A percentile compares a stretch with the other conserved stretches of the same genome.
Conservation (phyloP, 2,329 filamentous ascomycete species). For the Hypoxylon sp. region DNA sequence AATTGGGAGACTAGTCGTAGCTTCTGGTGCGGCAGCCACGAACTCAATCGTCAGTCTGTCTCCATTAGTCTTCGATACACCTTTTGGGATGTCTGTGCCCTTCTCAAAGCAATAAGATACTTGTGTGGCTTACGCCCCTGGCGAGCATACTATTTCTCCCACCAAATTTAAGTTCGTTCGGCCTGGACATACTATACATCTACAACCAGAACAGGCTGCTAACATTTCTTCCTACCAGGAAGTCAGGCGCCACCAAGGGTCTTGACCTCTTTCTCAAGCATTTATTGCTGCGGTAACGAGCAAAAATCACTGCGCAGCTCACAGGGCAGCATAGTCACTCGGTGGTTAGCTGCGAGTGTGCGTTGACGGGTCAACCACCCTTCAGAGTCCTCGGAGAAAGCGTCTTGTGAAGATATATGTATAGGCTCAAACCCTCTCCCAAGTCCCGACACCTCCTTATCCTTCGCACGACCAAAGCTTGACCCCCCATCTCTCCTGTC, state of each 20-base stretch:
- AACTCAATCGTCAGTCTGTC: constrained; percentile 28
- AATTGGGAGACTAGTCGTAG: constrained; percentile 7
- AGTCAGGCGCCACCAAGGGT: constrained; percentile 9
- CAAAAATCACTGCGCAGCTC: background rate
- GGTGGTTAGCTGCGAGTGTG: background rate
- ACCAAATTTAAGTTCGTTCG: constrained; percentile 34
- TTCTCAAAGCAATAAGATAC: constrained; percentile 8
- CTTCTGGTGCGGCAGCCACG: constrained; percentile 25
- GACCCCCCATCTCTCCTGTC: background rate
- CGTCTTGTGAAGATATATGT: constrained; percentile 2
- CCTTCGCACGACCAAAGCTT: constrained; percentile 26
- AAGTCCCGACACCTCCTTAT: constrained; percentile 7
- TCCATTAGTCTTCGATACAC: constrained; percentile 11
- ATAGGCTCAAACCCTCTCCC: background rate
- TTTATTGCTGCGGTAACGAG: background rate
- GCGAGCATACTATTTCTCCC: constrained; percentile 8
- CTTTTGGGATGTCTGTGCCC: constrained; percentile 17
- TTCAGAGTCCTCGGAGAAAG: background rate
- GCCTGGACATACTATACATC: constrained; percentile 5
- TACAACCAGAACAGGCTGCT: constrained; percentile 3
- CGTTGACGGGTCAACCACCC: background rate
- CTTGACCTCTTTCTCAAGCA: background rate
- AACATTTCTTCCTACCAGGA: background rate
- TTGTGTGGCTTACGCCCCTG: background rate
- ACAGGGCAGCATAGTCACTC: background rate